Base-by-base conservation (phyloP, 306 rosid species). In the Lupinus albus region DNA sequence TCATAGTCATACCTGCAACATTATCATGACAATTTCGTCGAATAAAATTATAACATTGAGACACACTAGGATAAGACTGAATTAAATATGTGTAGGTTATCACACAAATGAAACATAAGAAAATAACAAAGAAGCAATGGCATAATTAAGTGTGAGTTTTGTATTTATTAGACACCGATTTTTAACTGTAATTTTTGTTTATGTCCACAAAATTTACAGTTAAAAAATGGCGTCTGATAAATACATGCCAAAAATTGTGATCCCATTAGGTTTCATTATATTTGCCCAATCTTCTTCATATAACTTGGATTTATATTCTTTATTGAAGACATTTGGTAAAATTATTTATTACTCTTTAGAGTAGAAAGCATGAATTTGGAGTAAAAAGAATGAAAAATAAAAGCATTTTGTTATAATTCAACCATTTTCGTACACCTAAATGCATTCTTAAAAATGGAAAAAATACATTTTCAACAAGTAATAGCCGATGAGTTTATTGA, bases 1-100 rank as follows among this genome's bases (percentile, higher is more conserved):
- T 92, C 98, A 32, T 92, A 89, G 85, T 92, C 98, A 83, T 87
- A 89, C 87, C 98, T 92, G 82, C 79, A 72, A 70, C 28, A 70
- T 70, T 73, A 72, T 61, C 70, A 59, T 20, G 50, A 68, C 80
- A 78, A 41, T 67, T 76, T 65, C 76, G 79, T 74, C 70, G 57
- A 70, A 66, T 61, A 55, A 75, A 82, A 74, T 71, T n/a, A 64
- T 54, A 70, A 77, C 76, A 76, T 67, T 7, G 74, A 56, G 50
- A 54, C 65, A 33, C 50, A 68, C 78, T 68, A 72, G 58, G 72
- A 64, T 42, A 74, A 41, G 44, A 11, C 36, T 65, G 71, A 64
- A 76, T 79, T 57, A 0, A 3, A 15, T 42, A 46, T 39, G 30
- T 67, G 15, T 50, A 46, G 33, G 71, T 72, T 73, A 64, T 73